A percentile compares a stretch with the other conserved stretches of the same genome.
These are phyloP conservation scores for Kodamaea alishanica DNA, from an alignment of 1,139 yeast genomes.

Conservation along the genomic window DNA sequence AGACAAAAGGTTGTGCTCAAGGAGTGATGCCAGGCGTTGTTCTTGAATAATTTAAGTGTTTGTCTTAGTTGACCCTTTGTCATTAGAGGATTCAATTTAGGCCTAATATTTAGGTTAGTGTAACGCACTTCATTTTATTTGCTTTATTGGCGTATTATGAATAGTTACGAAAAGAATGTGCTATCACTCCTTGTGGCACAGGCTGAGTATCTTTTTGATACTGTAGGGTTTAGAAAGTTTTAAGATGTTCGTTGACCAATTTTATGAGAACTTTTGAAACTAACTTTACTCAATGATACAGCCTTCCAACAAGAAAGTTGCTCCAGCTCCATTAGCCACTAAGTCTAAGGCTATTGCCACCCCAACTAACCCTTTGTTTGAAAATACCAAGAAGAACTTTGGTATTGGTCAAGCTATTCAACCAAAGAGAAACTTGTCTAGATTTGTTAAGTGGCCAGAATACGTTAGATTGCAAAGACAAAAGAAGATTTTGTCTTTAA, in stretches of 20 bases:
- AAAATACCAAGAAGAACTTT: slow-evolving; percentile 86
- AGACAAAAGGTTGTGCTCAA: slow-evolving; percentile 30
- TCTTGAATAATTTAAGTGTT: too few species aligned
- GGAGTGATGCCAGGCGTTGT: slow-evolving; percentile 31
- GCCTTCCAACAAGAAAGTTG: slow-evolving; percentile 51
- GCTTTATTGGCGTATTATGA: too few species aligned
- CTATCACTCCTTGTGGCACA: slow-evolving; percentile 42
- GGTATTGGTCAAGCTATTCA: slow-evolving; percentile 95
- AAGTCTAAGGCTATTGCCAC: slow-evolving; percentile 25
- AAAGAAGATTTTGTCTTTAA: slow-evolving; percentile 88
- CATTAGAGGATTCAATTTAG: too few species aligned
- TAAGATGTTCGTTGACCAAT: slow-evolving; percentile 28
- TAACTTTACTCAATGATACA: slow-evolving; percentile 67
- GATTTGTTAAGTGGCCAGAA: slow-evolving; percentile 98
- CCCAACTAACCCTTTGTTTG: slow-evolving; percentile 61
- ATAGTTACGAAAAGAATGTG: slow-evolving; percentile 19
- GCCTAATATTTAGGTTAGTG: too few species aligned
- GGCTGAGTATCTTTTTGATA: slow-evolving; percentile 44
- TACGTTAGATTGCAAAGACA: slow-evolving; percentile 97
- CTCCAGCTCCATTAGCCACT: slow-evolving; percentile 49
- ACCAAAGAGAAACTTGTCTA: slow-evolving; percentile 93
- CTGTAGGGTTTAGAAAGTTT: slow-evolving; percentile 37
- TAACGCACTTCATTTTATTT: too few species aligned
- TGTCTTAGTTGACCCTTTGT: too few species aligned
- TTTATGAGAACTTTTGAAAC: slow-evolving; percentile 29